These are phyloP conservation scores for Vickermania ingenoplastis DNA, from an alignment of 208 protist genomes.

Conservation along the genomic window DNA sequence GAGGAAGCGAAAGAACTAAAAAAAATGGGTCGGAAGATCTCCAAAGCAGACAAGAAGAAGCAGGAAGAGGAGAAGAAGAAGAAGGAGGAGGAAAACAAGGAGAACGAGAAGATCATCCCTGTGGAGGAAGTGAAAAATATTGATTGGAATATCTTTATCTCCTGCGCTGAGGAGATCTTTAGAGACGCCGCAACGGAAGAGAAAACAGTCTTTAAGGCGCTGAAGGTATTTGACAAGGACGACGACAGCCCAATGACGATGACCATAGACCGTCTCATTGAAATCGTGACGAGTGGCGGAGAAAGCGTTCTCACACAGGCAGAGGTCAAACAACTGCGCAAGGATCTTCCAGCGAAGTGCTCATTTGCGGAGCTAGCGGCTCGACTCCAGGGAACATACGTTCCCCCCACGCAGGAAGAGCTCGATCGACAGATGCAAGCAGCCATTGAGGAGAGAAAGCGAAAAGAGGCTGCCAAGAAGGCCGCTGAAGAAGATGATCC, in stretches of 20 bases:
- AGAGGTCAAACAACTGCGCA: conserved; percentile 58
- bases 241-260: conserved; percentile 13
- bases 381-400: conserved; percentile 80
- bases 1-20: conserved; percentile 64
- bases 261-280: conserved; percentile 36
- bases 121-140: conserved; percentile 89
- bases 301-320: conserved; percentile 71
- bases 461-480: conserved; percentile 35
- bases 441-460: conserved; percentile 31
- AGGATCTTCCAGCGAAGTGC: conserved; percentile 37
- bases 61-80: conserved; percentile 6
- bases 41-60: conserved; percentile 4
- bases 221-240: conserved; percentile 43
- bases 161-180: conserved; percentile 75
- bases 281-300: conserved; percentile 69
- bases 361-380: conserved; percentile 54
- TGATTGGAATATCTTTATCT: conserved; percentile 90
- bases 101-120: conserved; percentile 46
- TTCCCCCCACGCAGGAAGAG: conserved; percentile 64
- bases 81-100: conserved; percentile 17
- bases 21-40: conserved; percentile 10
- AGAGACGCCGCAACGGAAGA: conserved; percentile 63
- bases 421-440: conserved; percentile 31
- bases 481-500: conserved; percentile 26
- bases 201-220: conserved; percentile 38